Conservation (phyloP, 129 eudicot genomes). For the Saposhnikovia divaricata region DNA sequence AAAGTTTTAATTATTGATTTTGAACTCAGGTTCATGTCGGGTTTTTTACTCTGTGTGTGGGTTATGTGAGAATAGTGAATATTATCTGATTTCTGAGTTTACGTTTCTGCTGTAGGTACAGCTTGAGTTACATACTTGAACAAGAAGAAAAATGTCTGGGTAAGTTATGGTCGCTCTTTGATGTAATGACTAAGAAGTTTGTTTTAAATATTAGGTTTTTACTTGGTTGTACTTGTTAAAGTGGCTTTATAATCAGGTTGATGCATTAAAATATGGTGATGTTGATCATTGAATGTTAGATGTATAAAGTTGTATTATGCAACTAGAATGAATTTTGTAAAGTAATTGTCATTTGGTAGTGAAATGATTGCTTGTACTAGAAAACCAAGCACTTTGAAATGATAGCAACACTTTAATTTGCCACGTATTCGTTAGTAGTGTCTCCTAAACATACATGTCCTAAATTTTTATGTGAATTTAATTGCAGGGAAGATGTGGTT, state of each 20-base stretch:
- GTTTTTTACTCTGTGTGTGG: not conserved
- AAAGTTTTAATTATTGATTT: no score
- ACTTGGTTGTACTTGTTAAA: not conserved
- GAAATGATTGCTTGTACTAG: no score
- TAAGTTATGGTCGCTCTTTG: slow-evolving; percentile 12
- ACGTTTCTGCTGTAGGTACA: slow-evolving; percentile 3
- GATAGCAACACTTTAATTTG: no score
- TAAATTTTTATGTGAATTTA: no score
- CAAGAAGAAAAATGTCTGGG: slow-evolving; percentile 36
- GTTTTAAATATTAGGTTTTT: not conserved
- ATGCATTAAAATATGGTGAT: not conserved
- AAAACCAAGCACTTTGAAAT: no score
- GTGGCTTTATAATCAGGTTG: not conserved
- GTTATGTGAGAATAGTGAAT: not conserved
- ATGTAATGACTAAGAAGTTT: not conserved
- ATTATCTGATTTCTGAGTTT: not conserved
- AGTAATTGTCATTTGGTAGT: no score
- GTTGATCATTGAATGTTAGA: no score
- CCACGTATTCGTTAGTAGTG: no score
- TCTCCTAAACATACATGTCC: no score
- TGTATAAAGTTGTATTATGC: no score
- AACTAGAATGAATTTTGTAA: no score
- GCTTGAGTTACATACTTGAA: slow-evolving; percentile 14
- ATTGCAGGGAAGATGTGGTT: no score
- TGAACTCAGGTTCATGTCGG: not conserved